Evolutionary conservation across 2,329 filamentous ascomycete species (phyloP), one percentile per base, ranked within the genome.

Genomic region (Penicillium decumbens): DNA sequence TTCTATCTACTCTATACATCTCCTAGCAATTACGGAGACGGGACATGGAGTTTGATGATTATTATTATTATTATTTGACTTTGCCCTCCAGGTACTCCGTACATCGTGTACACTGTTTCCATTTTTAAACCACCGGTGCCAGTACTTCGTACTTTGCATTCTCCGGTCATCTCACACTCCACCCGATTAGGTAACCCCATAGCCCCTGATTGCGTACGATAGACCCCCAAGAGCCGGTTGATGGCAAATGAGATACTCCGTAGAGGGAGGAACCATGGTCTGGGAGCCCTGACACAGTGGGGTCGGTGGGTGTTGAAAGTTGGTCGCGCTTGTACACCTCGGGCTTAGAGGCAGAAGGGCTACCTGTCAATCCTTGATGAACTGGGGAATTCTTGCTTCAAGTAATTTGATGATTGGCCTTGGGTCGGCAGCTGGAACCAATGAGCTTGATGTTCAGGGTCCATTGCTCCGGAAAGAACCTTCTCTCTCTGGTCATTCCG

Each of bases 151-250:
- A 23, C 20, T 9, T 30, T 32, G 41, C 33, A 47, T 28, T 37
- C 25, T 20, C 44, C 41, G 45, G 39, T 24, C 39, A 47, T 35
- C n/a, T 28, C 15, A 18, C 15, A 18, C 15, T 18, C 28, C 38
- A 24, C 40, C 38, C 42, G 45, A 50, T 53, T 53, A 50, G 45
- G 54, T 54, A 56, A 23, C 42, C 25, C 15, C 20, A 27, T 40
- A 47, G 40, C 59, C 58, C 57, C 59, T 61, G 57, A 60, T 59
- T 60, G 59, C 57, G 57, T 60, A 61, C 40, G 53, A 56, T 58
- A 53, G 55, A 51, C 53, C 58, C 40, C 40, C 50, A 23, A 41
- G 43, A 28, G 49, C 49, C 53, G 51, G 53, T 57, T 60, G 52
- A 57, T 56, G 51, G 54, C 51, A 56, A 60, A 61, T 59, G 56